Evolutionary conservation across 345 rosid genomes (phyloP).

Genomic region (Excoecaria agallocha): DNA sequence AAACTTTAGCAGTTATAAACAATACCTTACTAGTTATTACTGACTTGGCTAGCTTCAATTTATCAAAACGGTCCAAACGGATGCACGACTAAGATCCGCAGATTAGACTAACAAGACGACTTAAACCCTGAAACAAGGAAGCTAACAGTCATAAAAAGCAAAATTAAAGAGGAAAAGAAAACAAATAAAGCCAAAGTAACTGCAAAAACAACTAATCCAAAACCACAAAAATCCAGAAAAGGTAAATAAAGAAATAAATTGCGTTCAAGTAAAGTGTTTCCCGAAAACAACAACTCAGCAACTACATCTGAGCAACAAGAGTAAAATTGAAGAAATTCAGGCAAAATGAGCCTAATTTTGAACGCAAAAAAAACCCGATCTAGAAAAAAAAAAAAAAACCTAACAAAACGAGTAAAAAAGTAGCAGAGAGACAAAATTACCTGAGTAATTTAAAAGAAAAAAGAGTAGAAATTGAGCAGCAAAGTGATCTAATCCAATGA

Average conservation of each 20-base stretch:
- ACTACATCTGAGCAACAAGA: background rate
- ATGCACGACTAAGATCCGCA: slow-evolving; percentile 12
- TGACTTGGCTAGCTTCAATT: slow-evolving; percentile 3
- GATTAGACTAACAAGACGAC: slow-evolving; percentile 4
- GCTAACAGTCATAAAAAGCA: background rate
- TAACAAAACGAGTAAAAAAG: slow-evolving; percentile 1
- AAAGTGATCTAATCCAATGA: background rate
- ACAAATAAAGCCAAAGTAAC: background rate
- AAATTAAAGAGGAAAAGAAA: background rate
- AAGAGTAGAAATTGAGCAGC: background rate
- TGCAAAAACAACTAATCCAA: background rate
- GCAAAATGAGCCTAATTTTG: background rate
- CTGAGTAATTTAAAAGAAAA: background rate
- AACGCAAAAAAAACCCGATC: slow-evolving; percentile 16
- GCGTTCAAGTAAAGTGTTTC: background rate
- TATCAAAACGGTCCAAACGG: background rate
- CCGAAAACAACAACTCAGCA: background rate
- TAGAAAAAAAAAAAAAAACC: background rate
- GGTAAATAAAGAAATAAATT: background rate
- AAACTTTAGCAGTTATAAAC: background rate
- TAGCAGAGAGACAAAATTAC: background rate
- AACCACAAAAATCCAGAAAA: background rate
- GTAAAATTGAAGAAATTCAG: slow-evolving; percentile 4
- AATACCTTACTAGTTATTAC: slow-evolving; percentile 3
- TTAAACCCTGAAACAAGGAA: slow-evolving; percentile 8